Evolutionary conservation across 2,329 filamentous ascomycete species (phyloP), one percentile per base, ranked within the genome.

Genomic region (Trichoderma sp.): DNA sequence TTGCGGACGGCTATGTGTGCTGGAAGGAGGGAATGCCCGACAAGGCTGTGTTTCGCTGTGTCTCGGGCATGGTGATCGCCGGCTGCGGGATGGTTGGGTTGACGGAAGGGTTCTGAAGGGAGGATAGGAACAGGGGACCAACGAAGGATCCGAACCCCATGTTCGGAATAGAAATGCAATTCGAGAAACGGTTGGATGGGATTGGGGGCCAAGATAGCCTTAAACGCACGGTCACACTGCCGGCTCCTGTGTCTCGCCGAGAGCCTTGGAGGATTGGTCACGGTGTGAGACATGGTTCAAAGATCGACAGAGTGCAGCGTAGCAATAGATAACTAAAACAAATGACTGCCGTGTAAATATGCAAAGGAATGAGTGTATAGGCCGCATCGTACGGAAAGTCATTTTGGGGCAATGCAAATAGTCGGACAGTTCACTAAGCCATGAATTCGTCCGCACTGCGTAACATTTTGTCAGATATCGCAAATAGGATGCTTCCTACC

Each of bases 111-210:
- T 66, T 66, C 3, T 53, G 40, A 47, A 21, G 67, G 27, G 67
- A 86, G 24, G 53, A 35, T 10, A 29, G 29, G 35, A 63, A 62
- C 21, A 29, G n/a, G 21, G 49, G 19, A 19, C 43, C 33, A 35
- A 19, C 16, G 21, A 58, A 49, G 52, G 29, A 35, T 10, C 52
- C 52, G 37, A 66, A 13, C n/a, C 52, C 52, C 33, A 43, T 65
- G 49, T 57, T 35, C 35, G 7, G 47, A n/a, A n/a, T 49, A 37
- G 27, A 21, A 43, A n/a, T 19, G 21, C 24, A 27, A 35, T n/a
- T 63, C 16, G 5, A 16, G 47, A 27, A 55, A 40, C 16, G 5
- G 11, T 24, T 37, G 10, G 43, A 14, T 16, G 29, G 8, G 21
- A 52, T n/a, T 35, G 43, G 29, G 27, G 60, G 55, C 10, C 21